A percentile compares a stretch with the other conserved stretches of the same genome.
Conservation (phyloP, 805 yeast genomes). For the Barnettozyma populi region DNA sequence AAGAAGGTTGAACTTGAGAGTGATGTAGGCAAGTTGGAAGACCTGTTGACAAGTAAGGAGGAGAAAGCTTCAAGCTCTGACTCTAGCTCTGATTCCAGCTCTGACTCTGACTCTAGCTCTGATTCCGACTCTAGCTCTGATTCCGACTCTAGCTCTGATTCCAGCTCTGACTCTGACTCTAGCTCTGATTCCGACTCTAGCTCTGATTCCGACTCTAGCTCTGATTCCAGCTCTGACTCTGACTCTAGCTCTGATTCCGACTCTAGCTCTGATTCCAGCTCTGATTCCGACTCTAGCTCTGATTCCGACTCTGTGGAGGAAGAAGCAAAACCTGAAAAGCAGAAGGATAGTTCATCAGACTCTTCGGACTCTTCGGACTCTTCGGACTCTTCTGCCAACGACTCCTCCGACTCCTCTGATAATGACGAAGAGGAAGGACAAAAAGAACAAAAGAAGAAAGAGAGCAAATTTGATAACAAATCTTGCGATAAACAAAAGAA, state of each 20-base stretch:
- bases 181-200: no score
- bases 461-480: no score
- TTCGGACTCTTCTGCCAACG: no score
- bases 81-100: slow-evolving; percentile 6
- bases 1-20: slow-evolving; percentile 13
- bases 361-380: background rate
- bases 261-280: no score
- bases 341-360: slow-evolving; percentile 7
- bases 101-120: slow-evolving; percentile 6
- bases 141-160: slow-evolving; percentile 5
- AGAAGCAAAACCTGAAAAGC: slow-evolving; percentile 9
- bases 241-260: slow-evolving; percentile 5
- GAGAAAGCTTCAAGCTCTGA: background rate
- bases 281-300: slow-evolving; percentile 3
- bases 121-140: slow-evolving; percentile 3
- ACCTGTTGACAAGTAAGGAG: slow-evolving; percentile 6
- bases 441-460: slow-evolving; percentile 5
- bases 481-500: no score
- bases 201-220: no score
- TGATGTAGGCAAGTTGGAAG: slow-evolving; percentile 9
- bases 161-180: slow-evolving; percentile 6
- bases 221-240: background rate
- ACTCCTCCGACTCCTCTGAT: slow-evolving; percentile 9
- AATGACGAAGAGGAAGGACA: slow-evolving; percentile 3
- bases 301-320: no score